phyloP scores from a whole-genome alignment of 2,329 filamentous ascomycete genomes.

The Aspergillus eucalypticola region DNA sequence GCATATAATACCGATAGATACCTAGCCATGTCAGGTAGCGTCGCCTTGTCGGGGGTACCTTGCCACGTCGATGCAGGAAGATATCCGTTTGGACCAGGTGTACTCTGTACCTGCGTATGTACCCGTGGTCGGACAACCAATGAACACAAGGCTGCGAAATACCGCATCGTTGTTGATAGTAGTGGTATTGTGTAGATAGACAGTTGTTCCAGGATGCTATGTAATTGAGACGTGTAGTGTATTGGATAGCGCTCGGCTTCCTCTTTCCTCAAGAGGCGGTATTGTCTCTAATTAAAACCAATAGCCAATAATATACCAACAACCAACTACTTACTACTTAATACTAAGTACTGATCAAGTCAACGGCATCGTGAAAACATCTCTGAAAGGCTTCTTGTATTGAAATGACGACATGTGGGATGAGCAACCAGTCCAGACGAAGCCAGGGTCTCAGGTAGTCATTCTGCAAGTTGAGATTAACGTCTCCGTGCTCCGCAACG shows the following conservation, averaged over 20 bases:
- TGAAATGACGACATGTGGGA: neutral
- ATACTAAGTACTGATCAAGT: too few relatives aligned
- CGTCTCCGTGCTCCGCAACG: slow-evolving; percentile 1
- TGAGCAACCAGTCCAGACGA: neutral
- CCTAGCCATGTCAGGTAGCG: too few relatives aligned
- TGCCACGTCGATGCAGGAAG: neutral
- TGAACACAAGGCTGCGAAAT: neutral
- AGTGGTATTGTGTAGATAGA: neutral
- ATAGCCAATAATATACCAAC: neutral
- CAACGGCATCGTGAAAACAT: too few relatives aligned
- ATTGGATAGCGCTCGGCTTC: neutral
- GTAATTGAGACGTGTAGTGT: neutral
- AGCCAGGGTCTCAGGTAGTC: neutral
- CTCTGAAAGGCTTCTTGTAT: neutral
- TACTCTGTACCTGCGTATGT: neutral
- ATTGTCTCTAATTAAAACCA: neutral
- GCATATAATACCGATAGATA: too few relatives aligned
- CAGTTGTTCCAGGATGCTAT: neutral
- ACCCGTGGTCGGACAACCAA: neutral
- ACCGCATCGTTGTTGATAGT: neutral
- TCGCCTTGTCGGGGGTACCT: neutral
- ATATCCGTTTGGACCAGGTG: neutral
- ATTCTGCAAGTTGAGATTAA: neutral
- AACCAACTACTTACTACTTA: neutral
- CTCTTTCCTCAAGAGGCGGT: neutral